Conservation (phyloP, 2,329 filamentous ascomycete species). For the Colletotrichum sublineola region DNA sequence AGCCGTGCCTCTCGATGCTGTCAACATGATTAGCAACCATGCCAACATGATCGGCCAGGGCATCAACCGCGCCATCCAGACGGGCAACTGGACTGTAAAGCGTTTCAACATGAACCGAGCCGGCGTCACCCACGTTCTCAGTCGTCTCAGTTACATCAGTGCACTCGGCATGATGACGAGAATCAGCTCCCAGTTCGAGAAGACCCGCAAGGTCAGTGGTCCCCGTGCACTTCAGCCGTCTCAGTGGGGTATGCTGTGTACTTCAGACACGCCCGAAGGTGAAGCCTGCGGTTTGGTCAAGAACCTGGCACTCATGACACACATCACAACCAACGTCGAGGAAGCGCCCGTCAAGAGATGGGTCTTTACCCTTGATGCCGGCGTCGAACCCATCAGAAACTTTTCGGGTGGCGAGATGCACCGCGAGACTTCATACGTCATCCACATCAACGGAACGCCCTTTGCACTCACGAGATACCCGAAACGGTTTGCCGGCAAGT, state of each 20-base stretch:
- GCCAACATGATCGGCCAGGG: slow-evolving; percentile 90
- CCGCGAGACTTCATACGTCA: slow-evolving; percentile 83
- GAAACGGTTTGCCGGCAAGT: slow-evolving; percentile 86
- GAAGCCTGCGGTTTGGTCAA: slow-evolving; percentile 98
- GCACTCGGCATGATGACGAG: slow-evolving; percentile 99
- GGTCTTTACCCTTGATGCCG: slow-evolving; percentile 87
- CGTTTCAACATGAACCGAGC: slow-evolving; percentile 99
- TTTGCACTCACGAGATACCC: slow-evolving; percentile 88
- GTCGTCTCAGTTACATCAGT: slow-evolving; percentile 94
- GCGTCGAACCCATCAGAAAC: slow-evolving; percentile 80
- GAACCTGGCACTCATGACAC: slow-evolving; percentile 98
- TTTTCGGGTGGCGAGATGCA: slow-evolving; percentile 88
- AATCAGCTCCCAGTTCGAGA: slow-evolving; percentile 98
- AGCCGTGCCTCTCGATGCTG: slow-evolving; percentile 88
- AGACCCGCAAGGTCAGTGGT: slow-evolving; percentile 95
- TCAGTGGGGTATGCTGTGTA: slow-evolving; percentile 98
- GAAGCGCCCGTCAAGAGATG: slow-evolving; percentile 90
- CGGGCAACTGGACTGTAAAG: slow-evolving; percentile 97
- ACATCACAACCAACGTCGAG: slow-evolving; percentile 97
- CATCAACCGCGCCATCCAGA: slow-evolving; percentile 96
- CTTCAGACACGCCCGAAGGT: slow-evolving; percentile 97
- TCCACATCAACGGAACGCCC: slow-evolving; percentile 96
- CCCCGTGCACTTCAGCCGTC: slow-evolving; percentile 96
- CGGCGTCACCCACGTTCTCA: slow-evolving; percentile 95
- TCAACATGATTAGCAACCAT: slow-evolving; percentile 85